phyloP scores from a whole-genome alignment of 1,139 yeast genomes.

The Scheffersomyces quercinus region DNA sequence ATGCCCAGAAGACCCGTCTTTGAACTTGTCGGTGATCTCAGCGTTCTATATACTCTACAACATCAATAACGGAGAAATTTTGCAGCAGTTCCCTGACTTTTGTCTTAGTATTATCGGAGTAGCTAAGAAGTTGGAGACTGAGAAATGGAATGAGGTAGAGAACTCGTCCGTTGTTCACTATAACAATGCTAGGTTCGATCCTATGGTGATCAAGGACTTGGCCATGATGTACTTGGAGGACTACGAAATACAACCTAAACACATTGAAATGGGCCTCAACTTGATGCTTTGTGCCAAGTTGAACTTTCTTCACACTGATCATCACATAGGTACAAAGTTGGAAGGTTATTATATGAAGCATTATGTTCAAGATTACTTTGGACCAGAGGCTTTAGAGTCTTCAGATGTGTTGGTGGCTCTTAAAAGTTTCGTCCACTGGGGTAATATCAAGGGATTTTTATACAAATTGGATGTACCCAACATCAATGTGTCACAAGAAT shows the following conservation, averaged over 20 bases:
- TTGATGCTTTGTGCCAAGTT: slow-evolving; percentile 49
- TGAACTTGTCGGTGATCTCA: slow-evolving; percentile 41
- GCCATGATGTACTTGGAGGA: slow-evolving; percentile 30
- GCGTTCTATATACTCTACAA: slow-evolving; percentile 43
- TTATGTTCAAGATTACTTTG: slow-evolving; percentile 41
- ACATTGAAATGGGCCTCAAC: slow-evolving; percentile 44
- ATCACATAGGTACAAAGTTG: slow-evolving; percentile 51
- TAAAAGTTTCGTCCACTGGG: slow-evolving; percentile 60
- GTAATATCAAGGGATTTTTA: slow-evolving; percentile 50
- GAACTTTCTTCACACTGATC: slow-evolving; percentile 59
- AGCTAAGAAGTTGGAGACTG: slow-evolving; percentile 49
- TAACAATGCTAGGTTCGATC: slow-evolving; percentile 34
- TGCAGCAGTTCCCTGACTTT: slow-evolving; percentile 39
- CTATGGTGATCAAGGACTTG: slow-evolving; percentile 21
- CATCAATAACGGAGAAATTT: slow-evolving; percentile 37
- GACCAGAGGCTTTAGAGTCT: slow-evolving; percentile 40
- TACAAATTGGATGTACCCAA: slow-evolving; percentile 45
- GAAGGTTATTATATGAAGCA: slow-evolving; percentile 48
- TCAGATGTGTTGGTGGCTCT: slow-evolving; percentile 49
- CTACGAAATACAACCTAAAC: slow-evolving; percentile 23
- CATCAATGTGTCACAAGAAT: slow-evolving; percentile 31
- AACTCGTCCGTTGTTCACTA: slow-evolving; percentile 44
- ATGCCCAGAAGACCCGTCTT: slow-evolving; percentile 33
- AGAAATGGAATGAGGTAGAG: slow-evolving; percentile 53
- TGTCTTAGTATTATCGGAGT: slow-evolving; percentile 53